Conservation (phyloP, 495 filamentous ascomycete genomes). For the Penicillium paradoxum region DNA sequence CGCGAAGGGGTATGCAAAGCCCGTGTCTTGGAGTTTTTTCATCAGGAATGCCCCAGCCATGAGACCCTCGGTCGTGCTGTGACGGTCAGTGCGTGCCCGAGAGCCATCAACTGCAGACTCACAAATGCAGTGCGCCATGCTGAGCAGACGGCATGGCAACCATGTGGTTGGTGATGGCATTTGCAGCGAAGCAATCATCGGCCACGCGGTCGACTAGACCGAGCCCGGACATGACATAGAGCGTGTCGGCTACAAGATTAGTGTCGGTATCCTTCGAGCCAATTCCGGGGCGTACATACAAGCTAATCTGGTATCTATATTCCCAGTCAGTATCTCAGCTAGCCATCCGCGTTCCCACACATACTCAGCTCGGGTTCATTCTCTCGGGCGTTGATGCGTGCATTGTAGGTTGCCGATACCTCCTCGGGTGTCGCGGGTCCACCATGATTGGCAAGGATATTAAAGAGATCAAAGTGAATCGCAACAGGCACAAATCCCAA, state of each 20-base stretch:
- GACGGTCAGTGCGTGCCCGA: neutral
- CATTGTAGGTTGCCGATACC: constrained; percentile 21
- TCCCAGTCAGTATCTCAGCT: neutral
- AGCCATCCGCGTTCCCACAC: constrained; percentile 5
- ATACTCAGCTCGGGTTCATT: constrained; percentile 20
- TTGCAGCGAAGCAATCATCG: constrained; percentile 26
- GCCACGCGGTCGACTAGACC: constrained; percentile 28
- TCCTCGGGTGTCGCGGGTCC: constrained; percentile 22
- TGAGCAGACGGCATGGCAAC: constrained; percentile 29
- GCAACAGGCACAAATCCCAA: constrained; percentile 37
- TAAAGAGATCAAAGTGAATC: constrained; percentile 32
- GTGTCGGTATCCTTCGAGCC: too few relatives aligned
- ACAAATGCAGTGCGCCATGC: constrained; percentile 41
- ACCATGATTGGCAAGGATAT: constrained; percentile 19
- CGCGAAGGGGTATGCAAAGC: constrained; percentile 34
- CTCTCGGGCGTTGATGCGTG: neutral
- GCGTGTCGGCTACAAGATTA: constrained; percentile 29
- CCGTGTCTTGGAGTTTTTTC: constrained; percentile 30
- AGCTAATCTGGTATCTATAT: constrained; percentile 17
- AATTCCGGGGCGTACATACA: too few relatives aligned
- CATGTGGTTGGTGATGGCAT: constrained; percentile 33
- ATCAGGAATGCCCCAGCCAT: constrained; percentile 34
- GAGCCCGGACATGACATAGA: constrained; percentile 35
- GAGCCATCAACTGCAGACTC: too few relatives aligned
- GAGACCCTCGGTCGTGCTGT: constrained; percentile 34